Conservation (phyloP, 176 grass and related monocot genomes). For the Zizania latifolia region DNA sequence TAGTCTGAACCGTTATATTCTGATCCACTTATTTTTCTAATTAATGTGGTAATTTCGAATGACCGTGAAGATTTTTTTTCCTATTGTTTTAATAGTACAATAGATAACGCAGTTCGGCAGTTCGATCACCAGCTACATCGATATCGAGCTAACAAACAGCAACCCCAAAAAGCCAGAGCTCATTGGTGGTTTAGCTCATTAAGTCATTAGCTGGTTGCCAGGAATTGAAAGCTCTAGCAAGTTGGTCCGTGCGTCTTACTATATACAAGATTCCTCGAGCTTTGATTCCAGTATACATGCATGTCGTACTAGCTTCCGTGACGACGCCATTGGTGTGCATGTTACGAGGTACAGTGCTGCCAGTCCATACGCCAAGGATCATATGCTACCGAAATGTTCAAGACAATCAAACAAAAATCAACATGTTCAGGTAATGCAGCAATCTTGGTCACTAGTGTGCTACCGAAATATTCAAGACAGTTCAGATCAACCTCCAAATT, state of each 20-base stretch:
- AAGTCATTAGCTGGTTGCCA: background rate
- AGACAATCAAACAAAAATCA: background rate
- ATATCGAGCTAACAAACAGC: background rate
- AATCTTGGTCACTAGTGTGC: slow-evolving; percentile 12
- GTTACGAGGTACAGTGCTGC: background rate
- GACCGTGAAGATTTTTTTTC: too few species aligned
- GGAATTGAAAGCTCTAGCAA: background rate
- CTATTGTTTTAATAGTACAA: too few species aligned
- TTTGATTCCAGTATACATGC: background rate
- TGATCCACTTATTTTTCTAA: too few species aligned
- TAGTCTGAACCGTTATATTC: too few species aligned
- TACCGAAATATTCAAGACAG: background rate
- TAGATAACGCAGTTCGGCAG: too few species aligned
- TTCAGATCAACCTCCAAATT: background rate
- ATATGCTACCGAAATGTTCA: background rate
- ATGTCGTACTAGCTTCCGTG: background rate
- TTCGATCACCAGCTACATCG: background rate
- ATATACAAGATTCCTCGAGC: background rate
- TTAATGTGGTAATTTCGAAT: too few species aligned
- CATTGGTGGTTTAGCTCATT: too few species aligned
- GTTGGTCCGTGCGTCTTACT: background rate
- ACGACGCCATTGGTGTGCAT: background rate
- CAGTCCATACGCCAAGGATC: slow-evolving; percentile 12
- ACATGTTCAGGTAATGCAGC: background rate
- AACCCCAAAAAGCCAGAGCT: background rate